Evolutionary conservation across 495 filamentous ascomycete genomes (phyloP), one percentile per base, ranked within the genome.

Genomic region (Penicillium manginii): DNA sequence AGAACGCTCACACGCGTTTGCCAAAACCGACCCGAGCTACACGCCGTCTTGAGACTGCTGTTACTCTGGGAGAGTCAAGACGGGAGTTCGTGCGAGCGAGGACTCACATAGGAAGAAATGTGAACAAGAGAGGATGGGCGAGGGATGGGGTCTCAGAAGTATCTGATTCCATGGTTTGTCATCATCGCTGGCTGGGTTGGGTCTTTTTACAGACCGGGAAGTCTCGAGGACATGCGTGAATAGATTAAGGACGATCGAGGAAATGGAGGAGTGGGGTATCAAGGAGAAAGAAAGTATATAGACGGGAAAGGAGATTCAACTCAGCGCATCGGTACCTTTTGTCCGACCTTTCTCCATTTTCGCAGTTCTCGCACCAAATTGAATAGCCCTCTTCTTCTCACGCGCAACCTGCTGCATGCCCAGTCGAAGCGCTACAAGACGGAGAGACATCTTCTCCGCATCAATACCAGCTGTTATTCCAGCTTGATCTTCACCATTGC

Each of bases 311-410:
- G 19, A 57, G 17, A 51, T 48, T 78, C 64, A 80, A 48, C 54
- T 71, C 55, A 84, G 54, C 8, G 68, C 64, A 60, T 82, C 75
- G 9, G 90, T 93, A 1, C 91, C 91, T 66, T 88, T 92, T 14
- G 79, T 85, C 58, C 77, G 84, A 12, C 91, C 88, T 51, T 67
- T 78, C 67, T 91, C 88, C 86, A 96, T 93, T 71, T 92, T 96
- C 10, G 91, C 91, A 10, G 90, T 94, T 58, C 91, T 79, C 7
- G 91, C 84, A 29, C 91, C 91, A 67, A 96, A 96, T 71, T 96
- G 91, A 50, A 93, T 91, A 14, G 94, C 94, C 61, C 94, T 82
- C 72, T 99, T 99, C 80, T 94, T 96, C 73, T 96, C 92, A 29
- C 73, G 78, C 3, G 94, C 87, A 0, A 89, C 91, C 4, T 66